Evolutionary conservation across 768 basidiomycete genomes (phyloP).

Genomic region (Leccinum pellstonianum): DNA sequence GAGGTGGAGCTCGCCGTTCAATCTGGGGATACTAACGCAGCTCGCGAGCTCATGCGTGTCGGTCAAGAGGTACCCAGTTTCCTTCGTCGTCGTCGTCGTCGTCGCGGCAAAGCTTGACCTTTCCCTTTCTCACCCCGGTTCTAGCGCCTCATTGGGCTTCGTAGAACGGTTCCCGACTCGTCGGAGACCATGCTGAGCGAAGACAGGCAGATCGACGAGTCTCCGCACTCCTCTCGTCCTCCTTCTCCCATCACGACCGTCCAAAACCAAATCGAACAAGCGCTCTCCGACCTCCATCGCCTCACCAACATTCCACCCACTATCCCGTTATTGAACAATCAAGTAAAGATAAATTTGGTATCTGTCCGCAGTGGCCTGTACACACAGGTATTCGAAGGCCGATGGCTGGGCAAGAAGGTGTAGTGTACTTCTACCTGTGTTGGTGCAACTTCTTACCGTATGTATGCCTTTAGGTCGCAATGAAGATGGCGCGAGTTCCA

Average conservation of each 20-base stretch:
- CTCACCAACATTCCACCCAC: slow-evolving; percentile 53
- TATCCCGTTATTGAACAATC: slow-evolving; percentile 52
- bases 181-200: slow-evolving; percentile 19
- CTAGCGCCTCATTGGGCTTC: slow-evolving; percentile 27
- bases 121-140: neutral
- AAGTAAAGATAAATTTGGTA: slow-evolving; percentile 39
- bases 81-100: neutral
- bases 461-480: slow-evolving; percentile 44
- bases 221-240: slow-evolving; percentile 20
- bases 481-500: slow-evolving; percentile 49
- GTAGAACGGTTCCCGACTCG: neutral
- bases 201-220: slow-evolving; percentile 22
- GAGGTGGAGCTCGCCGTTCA: slow-evolving; percentile 40
- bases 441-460: neutral
- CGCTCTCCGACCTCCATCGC: slow-evolving; percentile 46
- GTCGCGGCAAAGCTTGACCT: neutral
- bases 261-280: slow-evolving; percentile 43
- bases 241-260: slow-evolving; percentile 27
- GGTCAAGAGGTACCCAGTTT: slow-evolving; percentile 46
- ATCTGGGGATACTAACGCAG: slow-evolving; percentile 39
- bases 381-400: slow-evolving; percentile 54
- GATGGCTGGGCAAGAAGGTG: slow-evolving; percentile 55
- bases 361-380: slow-evolving; percentile 51
- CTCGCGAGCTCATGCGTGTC: slow-evolving; percentile 48
- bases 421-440: neutral